Evolutionary conservation across 2,329 filamentous ascomycete genomes (phyloP).

Genomic region (Amphichorda felina): DNA sequence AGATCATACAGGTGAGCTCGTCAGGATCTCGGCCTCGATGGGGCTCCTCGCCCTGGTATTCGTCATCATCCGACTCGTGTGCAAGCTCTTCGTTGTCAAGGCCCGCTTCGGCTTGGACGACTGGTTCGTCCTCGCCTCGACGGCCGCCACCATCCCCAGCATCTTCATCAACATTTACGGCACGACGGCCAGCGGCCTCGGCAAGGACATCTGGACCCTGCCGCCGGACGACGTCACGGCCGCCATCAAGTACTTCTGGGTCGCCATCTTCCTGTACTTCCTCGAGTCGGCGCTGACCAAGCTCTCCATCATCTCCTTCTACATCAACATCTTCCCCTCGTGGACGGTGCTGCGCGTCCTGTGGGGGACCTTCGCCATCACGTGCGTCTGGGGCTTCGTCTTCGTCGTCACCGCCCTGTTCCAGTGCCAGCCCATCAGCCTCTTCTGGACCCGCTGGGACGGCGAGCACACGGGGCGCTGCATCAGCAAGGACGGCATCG

Average conservation of each 20-base stretch:
- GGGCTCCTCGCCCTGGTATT: slow-evolving; percentile 21
- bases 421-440: slow-evolving; percentile 32
- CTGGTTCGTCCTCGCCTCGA: slow-evolving; percentile 16
- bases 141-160: slow-evolving; percentile 14
- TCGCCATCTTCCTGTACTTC: slow-evolving; percentile 28
- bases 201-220: slow-evolving; percentile 33
- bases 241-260: slow-evolving; percentile 25
- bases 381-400: slow-evolving; percentile 18
- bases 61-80: slow-evolving; percentile 23
- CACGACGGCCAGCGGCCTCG: slow-evolving; percentile 22
- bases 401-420: slow-evolving; percentile 29
- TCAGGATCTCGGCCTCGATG: slow-evolving; percentile 16
- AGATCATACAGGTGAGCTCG: slow-evolving; percentile 17
- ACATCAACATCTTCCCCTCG: slow-evolving; percentile 34
- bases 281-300: slow-evolving; percentile 28
- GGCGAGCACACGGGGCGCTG: slow-evolving; percentile 30
- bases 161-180: slow-evolving; percentile 16
- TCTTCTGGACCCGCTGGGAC: slow-evolving; percentile 40
- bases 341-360: slow-evolving; percentile 19
- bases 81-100: slow-evolving; percentile 17
- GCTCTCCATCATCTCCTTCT: slow-evolving; percentile 36
- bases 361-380: slow-evolving; percentile 23
- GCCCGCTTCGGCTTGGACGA: slow-evolving; percentile 21
- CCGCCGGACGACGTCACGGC: slow-evolving; percentile 22
- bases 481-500: slow-evolving; percentile 28